A percentile compares a stretch with the other conserved stretches of the same genome.
These are phyloP conservation scores for Kodamaea leandrae DNA, from an alignment of 805 yeast species.

Conservation along the genomic window DNA sequence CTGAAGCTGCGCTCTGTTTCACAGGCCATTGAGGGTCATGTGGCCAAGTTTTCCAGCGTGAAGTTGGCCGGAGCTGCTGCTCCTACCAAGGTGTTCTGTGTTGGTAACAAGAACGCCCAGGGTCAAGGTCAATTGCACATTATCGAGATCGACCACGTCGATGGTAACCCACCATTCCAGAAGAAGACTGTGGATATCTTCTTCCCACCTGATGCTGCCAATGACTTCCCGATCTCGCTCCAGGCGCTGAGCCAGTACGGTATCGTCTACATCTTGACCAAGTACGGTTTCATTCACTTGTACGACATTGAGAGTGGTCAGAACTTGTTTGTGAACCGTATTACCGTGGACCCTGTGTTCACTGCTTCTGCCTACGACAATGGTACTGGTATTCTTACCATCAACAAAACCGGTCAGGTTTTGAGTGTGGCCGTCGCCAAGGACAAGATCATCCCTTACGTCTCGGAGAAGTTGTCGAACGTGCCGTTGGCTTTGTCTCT, in stretches of 20 bases:
- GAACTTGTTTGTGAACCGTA: constrained; percentile 91
- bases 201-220: constrained; percentile 94
- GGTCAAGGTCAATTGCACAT: constrained; percentile 76
- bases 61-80: constrained; percentile 67
- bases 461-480: constrained; percentile 80
- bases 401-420: constrained; percentile 94
- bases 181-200: constrained; percentile 91
- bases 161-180: constrained; percentile 75
- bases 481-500: constrained; percentile 81
- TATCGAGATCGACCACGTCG: constrained; percentile 93
- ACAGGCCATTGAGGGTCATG: constrained; percentile 98
- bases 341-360: constrained; percentile 93
- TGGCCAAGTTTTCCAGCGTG: constrained; percentile 80
- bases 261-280: constrained; percentile 83
- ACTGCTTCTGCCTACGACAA: constrained; percentile 74
- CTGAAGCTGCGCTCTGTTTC: constrained; percentile 87
- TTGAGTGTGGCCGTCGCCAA: constrained; percentile 86
- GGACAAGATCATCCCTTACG: constrained; percentile 83
- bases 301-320: constrained; percentile 92
- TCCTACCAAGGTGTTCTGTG: constrained; percentile 85
- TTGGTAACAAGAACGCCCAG: constrained; percentile 83
- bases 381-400: constrained; percentile 82
- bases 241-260: constrained; percentile 86
- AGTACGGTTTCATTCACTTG: constrained; percentile 93
- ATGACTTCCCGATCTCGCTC: constrained; percentile 94